phyloP scores from a whole-genome alignment of 208 protist species.

The Acanthamoeba castellanii region DNA sequence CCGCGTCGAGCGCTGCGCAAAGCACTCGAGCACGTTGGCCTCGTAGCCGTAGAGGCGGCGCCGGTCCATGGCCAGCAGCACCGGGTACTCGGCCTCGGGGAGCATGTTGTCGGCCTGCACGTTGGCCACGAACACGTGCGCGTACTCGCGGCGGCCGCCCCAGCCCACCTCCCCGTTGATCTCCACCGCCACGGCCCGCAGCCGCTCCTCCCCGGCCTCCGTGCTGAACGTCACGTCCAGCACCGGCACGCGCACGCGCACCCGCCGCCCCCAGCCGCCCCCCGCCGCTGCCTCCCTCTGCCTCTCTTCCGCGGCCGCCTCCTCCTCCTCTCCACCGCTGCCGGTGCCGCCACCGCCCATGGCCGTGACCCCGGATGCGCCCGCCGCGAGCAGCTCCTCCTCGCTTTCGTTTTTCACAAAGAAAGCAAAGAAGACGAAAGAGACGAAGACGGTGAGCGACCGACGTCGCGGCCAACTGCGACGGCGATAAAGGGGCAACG shows the following conservation, averaged over 20 bases:
- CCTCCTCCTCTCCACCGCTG: too few species aligned
- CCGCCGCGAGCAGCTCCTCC: too few species aligned
- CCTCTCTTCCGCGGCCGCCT: not conserved
- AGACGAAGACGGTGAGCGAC: too few species aligned
- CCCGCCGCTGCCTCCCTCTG: not conserved
- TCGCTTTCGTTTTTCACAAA: too few species aligned
- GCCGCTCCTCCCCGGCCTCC: not conserved
- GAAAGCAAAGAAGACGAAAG: too few species aligned
- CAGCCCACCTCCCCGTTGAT: constrained; percentile 11
- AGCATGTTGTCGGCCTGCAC: constrained; percentile 71
- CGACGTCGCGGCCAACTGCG: too few species aligned
- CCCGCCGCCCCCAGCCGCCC: not conserved
- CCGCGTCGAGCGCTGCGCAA: constrained; percentile 3
- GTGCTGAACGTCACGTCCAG: constrained; percentile 8
- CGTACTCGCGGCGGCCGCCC: not conserved
- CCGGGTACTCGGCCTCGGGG: constrained; percentile 40
- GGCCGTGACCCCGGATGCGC: too few species aligned
- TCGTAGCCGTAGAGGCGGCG: constrained; percentile 33
- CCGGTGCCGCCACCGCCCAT: too few species aligned
- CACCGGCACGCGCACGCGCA: not conserved
- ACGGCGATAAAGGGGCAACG: too few species aligned
- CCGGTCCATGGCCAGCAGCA: constrained; percentile 52
- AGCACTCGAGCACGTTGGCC: constrained; percentile 63
- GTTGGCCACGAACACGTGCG: constrained; percentile 32
- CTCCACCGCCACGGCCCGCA: not conserved